Base-by-base conservation (phyloP, 225 moss, liverwort and hornwort species). In the Bryum argenteum region DNA sequence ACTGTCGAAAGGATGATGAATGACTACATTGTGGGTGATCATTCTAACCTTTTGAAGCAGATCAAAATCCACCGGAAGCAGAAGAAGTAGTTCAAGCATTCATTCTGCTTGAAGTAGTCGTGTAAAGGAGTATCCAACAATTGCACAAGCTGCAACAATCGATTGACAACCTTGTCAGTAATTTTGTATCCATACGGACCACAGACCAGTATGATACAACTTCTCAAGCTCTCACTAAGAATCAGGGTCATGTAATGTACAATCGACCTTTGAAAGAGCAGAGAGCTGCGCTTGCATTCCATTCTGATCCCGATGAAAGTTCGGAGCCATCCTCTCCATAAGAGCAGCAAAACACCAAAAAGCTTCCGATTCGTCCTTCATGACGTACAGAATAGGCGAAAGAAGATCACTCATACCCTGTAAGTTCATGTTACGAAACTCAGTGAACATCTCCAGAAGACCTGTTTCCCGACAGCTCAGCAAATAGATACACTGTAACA, bases 391-490 rank as follows among this genome's bases (percentile, higher is more conserved):
- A 75, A 98, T 98, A 20, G 98, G 98, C 17, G 98, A 98, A 45
- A 98, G 82, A 65, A 98, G 80, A 79, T 98, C 98, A 67, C 98
- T 98, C 98, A 98, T 98, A 71, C 98, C 98, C 97, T 97, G 86
- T 5, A 33, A 2, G 5, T 28, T 50, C 57, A 60, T 19, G 9
- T 48, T 71, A 52, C 45, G 28, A 33, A 33, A 6, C 33, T 33
- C 0, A 33, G 33, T 33, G 5, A 33, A 69, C 14, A 23, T 48
- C 39, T 33, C 51, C 8, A 63, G 18, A 78, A 38, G 20, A 75
- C 52, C 58, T 26, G 21, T 6, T 58, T 67, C 54, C 63, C 39
- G 6, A 43, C 28, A 55, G 28, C 28, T 28, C 5, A 28, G 28
- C 28, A 5, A 28, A 28, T 5, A 28, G 28, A 64, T 45, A 65